Conservation (phyloP, 176 grass and related monocot species). For the Elymus sibiricus region DNA sequence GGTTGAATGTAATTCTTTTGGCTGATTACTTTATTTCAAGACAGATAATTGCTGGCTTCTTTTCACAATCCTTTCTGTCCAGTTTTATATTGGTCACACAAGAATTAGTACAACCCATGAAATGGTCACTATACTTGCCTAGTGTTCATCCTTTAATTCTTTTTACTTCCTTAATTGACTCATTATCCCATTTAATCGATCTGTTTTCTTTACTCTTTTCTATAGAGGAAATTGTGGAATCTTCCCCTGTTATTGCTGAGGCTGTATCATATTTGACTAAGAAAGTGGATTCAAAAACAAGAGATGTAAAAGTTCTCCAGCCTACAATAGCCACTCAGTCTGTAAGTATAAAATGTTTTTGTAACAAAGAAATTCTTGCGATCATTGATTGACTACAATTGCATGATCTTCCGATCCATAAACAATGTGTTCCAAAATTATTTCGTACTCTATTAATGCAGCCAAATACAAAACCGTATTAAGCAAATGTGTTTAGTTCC, state of each 20-base stretch:
- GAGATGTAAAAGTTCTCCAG: slow-evolving; percentile 91
- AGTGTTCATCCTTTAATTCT: not conserved
- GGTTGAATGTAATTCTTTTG: not conserved
- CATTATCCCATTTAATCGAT: slow-evolving; percentile 10
- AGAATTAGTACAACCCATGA: not conserved
- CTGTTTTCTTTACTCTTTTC: slow-evolving; percentile 12
- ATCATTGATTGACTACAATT: not conserved
- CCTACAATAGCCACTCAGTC: slow-evolving; percentile 94
- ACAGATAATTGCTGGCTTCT: not conserved
- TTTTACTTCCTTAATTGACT: not conserved
- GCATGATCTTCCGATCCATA: not conserved
- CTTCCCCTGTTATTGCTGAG: slow-evolving; percentile 68
- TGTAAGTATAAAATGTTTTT: slow-evolving; percentile 46
- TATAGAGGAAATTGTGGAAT: slow-evolving; percentile 57
- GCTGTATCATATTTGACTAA: slow-evolving; percentile 90
- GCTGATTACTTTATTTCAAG: not conserved
- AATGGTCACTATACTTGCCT: not conserved
- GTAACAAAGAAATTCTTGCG: not conserved
- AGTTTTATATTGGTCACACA: not conserved
- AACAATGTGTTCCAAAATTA: not conserved
- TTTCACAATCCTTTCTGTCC: not conserved
- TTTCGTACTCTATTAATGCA: not conserved
- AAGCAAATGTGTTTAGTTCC: not conserved
- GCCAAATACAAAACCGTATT: not conserved
- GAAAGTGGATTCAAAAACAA: slow-evolving; percentile 87